Evolutionary conservation across 306 rosid genomes (phyloP).

Genomic region (Quercus mongolica): DNA sequence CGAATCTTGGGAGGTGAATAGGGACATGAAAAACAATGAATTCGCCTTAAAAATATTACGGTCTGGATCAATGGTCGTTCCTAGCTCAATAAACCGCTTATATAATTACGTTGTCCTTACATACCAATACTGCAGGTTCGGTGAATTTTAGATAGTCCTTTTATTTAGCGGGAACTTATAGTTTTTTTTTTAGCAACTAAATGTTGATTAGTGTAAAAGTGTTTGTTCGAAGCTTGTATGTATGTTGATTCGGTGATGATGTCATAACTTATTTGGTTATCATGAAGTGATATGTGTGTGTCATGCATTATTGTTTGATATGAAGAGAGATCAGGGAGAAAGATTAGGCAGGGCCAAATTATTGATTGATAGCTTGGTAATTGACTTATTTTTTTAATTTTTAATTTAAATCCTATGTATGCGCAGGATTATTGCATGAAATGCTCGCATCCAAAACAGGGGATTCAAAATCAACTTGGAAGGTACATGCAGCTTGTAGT

Average conservation of each 20-base stretch:
- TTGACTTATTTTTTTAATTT: background rate
- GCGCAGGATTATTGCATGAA: slow-evolving; percentile 77
- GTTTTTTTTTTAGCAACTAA: background rate
- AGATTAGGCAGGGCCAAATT: background rate
- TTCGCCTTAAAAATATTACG: too few species aligned
- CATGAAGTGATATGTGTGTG: too few species aligned
- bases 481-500: slow-evolving; percentile 49
- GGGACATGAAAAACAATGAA: background rate
- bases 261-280: background rate
- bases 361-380: background rate
- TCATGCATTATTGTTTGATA: background rate
- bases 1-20: background rate
- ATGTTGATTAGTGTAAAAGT: background rate
- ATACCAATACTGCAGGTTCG: background rate
- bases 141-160: background rate
- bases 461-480: slow-evolving; percentile 91
- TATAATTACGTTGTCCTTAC: too few species aligned
- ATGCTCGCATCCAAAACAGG: slow-evolving; percentile 83
- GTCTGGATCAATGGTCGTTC: too few species aligned
- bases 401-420: slow-evolving; percentile 9
- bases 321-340: background rate
- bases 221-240: background rate
- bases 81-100: too few species aligned
- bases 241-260: background rate
- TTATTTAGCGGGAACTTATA: background rate